Conservation (phyloP, 2,329 filamentous ascomycete species). For the Penicillium sp. region DNA sequence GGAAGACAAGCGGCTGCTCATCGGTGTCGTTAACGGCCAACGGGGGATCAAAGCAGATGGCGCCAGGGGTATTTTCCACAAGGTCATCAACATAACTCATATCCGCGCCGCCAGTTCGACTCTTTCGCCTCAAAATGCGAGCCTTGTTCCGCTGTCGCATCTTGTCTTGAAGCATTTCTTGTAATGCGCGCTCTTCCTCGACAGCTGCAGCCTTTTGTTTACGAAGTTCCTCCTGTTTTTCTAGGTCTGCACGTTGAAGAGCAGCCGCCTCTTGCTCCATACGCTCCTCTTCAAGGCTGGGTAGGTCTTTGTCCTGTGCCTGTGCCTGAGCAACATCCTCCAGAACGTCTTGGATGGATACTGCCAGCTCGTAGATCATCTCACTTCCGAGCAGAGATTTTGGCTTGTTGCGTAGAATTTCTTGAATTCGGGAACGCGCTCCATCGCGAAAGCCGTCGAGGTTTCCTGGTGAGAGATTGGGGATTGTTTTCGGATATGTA, state of each 20-base stretch:
- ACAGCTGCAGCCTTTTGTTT: conserved; percentile 44
- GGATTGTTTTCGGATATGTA: conserved; percentile 84
- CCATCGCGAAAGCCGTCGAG: conserved; percentile 65
- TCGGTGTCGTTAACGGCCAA: conserved; percentile 60
- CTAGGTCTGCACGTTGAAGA: conserved; percentile 53
- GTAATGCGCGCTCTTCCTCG: conserved; percentile 42
- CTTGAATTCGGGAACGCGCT: conserved; percentile 68
- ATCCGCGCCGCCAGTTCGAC: conserved; percentile 37
- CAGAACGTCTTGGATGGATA: conserved; percentile 66
- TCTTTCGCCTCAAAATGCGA: conserved; percentile 40
- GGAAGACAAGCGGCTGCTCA: conserved; percentile 67
- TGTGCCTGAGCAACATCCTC: conserved; percentile 82
- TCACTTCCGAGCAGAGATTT: conserved; percentile 63
- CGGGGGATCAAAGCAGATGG: conserved; percentile 46
- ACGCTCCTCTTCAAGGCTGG: conserved; percentile 85
- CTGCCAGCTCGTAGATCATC: conserved; percentile 64
- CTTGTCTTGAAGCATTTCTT: conserved; percentile 42
- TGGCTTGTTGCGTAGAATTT: conserved; percentile 67
- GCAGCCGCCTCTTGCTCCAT: conserved; percentile 76
- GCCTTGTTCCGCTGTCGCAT: conserved; percentile 43
- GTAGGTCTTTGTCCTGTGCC: conserved; percentile 71
- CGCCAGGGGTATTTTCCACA: conserved; percentile 36
- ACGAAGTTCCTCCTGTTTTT: conserved; percentile 51
- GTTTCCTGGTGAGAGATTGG: conserved; percentile 68
- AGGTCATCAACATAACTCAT: conserved; percentile 29